Conservation (phyloP, 176 grass and related monocot species). For the Avena eriantha region DNA sequence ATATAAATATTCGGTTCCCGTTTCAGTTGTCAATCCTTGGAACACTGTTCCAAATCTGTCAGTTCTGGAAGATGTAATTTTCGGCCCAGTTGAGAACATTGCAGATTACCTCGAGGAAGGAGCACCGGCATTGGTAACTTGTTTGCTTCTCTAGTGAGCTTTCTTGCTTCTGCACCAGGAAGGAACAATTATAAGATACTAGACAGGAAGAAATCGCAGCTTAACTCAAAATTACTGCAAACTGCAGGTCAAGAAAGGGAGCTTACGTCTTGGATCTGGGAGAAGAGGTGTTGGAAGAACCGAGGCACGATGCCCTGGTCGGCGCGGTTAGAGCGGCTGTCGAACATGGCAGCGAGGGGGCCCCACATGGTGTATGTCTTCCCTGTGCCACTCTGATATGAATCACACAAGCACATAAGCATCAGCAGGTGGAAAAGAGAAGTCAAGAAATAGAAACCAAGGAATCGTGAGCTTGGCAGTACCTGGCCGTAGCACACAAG, state of each 20-base stretch:
- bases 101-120: constrained; percentile 80
- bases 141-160: constrained; percentile 65
- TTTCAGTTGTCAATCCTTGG: constrained; percentile 21
- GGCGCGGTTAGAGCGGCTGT: constrained; percentile 45
- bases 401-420: constrained; percentile 10
- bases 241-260: not conserved
- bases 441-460: not conserved
- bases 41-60: not conserved
- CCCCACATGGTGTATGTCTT: constrained; percentile 99
- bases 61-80: not conserved
- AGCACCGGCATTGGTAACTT: constrained; percentile 87
- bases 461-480: not conserved
- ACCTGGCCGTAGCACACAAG: constrained; percentile 95
- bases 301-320: constrained; percentile 76
- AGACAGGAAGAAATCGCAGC: not conserved
- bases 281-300: constrained; percentile 80
- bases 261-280: constrained; percentile 71
- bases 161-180: constrained; percentile 61
- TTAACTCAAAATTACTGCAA: not conserved
- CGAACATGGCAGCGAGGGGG: constrained; percentile 79
- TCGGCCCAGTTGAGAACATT: constrained; percentile 22
- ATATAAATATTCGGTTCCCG: not conserved
- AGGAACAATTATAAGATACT: constrained; percentile 6
- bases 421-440: constrained; percentile 25
- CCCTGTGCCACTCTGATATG: constrained; percentile 75